Base-by-base conservation (phyloP, 805 yeast genomes). In the Zygoascus ofunaensis region DNA sequence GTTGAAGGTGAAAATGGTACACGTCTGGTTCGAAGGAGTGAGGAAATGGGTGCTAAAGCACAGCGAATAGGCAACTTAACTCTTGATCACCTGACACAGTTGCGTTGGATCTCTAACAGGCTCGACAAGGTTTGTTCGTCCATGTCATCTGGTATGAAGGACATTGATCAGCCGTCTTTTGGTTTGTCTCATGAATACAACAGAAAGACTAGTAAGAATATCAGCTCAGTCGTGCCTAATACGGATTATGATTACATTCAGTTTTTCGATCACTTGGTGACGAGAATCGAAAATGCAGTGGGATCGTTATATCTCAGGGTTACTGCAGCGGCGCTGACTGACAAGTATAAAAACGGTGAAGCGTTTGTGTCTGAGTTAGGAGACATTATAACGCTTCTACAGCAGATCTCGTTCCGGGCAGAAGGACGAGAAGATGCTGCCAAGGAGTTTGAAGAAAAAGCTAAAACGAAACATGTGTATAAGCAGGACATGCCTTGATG, bases 211-310 rank as follows among this genome's bases (percentile, higher is more conserved):
- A 42, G 47, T 26, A 40, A 19, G 44, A 40, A 43, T 23, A 32
- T 51, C 2, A 30, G 34, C 10, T 26, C 46, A 3, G 49, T 47
- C 10, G 45, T 49, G 3, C 58, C 58, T 3, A 51, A 50, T 34
- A 52, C 57, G 18, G 60, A 56, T 39, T 39, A 48, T 14, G 59
- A 56, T 39, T 49, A 50, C 24, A 36, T 45, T 7, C 24, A 42
- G 19, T 56, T 58, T 41, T 49, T 60, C 30, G 63, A 59, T 17
- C 59, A 60, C 34, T 20, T 57, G 15, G 52, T 60, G 34, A 60
- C 64, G 4, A 54, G 64, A 34, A 54, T 60, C 15, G 64, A 58
- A 50, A 59, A 59, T 40, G 52, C 61, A n/a, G 17, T 58, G 30
- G 39, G 59, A 15, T 49, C 59, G 34, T 39, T 59, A 44, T 57